These are phyloP conservation scores for Tinospora cordifolia DNA, from an alignment of 164 flowering plant genomes.

Conservation along the genomic window DNA sequence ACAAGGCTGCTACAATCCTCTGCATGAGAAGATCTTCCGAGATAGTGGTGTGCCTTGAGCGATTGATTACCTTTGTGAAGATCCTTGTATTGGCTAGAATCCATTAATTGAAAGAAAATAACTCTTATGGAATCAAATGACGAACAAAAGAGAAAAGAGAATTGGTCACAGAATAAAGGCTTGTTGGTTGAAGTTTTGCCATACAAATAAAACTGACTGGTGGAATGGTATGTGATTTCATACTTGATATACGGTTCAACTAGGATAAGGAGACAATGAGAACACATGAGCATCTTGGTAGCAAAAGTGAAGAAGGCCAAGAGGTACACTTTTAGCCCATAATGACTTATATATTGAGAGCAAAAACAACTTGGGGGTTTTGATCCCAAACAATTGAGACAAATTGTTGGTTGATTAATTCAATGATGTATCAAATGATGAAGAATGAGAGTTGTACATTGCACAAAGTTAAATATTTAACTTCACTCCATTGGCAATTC, in stretches of 20 bases:
- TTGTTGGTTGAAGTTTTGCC: not conserved
- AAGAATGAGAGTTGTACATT: not conserved
- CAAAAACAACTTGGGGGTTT: not conserved
- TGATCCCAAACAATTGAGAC: not conserved
- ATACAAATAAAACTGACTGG: not conserved
- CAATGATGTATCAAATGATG: not conserved
- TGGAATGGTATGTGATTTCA: not conserved
- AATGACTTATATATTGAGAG: no score
- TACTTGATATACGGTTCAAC: not conserved
- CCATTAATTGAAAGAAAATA: no score
- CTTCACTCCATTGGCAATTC: not conserved
- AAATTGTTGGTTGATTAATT: not conserved
- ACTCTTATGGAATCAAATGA: no score
- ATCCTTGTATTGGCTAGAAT: no score
- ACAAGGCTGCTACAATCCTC: no score
- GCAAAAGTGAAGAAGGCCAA: no score
- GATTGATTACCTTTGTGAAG: no score
- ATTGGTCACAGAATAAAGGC: not conserved
- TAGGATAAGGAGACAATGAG: not conserved
- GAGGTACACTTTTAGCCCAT: no score
- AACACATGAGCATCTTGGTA: not conserved
- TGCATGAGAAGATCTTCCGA: no score
- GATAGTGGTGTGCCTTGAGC: no score
- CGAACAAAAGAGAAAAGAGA: not conserved
- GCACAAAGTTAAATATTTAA: not conserved